phyloP scores from a whole-genome alignment of 2,329 filamentous ascomycete genomes.

The Zasmidium angulare region DNA sequence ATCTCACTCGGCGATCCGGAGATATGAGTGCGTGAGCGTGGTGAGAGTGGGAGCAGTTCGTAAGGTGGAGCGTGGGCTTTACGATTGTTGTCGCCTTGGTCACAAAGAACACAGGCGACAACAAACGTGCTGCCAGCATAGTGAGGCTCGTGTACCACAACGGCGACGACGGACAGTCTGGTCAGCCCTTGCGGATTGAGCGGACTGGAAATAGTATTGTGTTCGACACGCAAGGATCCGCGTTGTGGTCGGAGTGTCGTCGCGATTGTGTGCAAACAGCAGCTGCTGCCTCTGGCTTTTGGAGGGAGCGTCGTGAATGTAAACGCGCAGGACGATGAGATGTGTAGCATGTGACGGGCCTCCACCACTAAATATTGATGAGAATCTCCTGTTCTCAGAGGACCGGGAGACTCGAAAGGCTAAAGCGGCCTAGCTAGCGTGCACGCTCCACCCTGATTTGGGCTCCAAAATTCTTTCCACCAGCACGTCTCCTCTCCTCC shows the following conservation, averaged over 20 bases:
- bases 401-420: too few species aligned
- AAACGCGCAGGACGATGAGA: neutral
- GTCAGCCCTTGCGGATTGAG: neutral
- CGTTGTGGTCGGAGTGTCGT: neutral
- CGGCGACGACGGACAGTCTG: neutral
- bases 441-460: too few species aligned
- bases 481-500: neutral
- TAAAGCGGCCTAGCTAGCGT: too few species aligned
- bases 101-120: neutral
- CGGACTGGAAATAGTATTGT: neutral
- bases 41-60: neutral
- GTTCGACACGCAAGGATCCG: slow-evolving; percentile 1
- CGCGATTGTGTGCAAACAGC: neutral
- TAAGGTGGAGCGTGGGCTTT: neutral
- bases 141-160: neutral
- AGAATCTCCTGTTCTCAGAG: too few species aligned
- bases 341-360: neutral
- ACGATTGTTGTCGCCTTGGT: slow-evolving; percentile 1
- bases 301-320: neutral
- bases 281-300: neutral
- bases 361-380: too few species aligned
- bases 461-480: too few species aligned
- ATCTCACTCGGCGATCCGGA: neutral
- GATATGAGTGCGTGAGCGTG: neutral
- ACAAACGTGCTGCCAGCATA: too few species aligned